Evolutionary conservation across 192 early-diverging fungal genomes (phyloP).

Genomic region (Geosiphon pyriformis): DNA sequence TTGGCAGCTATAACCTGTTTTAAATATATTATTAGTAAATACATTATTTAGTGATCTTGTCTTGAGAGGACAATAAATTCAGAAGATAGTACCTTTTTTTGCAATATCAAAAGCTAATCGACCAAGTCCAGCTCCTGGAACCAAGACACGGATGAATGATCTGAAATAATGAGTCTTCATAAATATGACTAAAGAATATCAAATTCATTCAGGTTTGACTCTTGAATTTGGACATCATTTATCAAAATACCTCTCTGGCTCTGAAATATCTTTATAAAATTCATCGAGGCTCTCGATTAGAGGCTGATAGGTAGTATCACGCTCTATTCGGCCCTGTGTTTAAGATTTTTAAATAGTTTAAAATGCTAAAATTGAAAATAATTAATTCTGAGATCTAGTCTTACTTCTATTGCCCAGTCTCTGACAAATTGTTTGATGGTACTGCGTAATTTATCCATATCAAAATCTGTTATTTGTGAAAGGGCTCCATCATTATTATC

Average conservation of each 20-base stretch:
- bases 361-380: neutral
- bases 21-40: neutral
- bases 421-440: slow-evolving; percentile 92
- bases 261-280: slow-evolving; percentile 46
- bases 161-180: slow-evolving; percentile 37
- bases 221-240: no score
- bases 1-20: slow-evolving; percentile 65
- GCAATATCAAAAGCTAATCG: slow-evolving; percentile 89
- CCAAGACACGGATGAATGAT: slow-evolving; percentile 65
- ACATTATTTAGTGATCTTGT: neutral
- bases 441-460: slow-evolving; percentile 86
- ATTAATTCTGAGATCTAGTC: no score
- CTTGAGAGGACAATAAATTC: neutral
- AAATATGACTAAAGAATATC: slow-evolving; percentile 17
- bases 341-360: neutral
- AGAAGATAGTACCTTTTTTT: slow-evolving; percentile 38
- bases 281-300: slow-evolving; percentile 67
- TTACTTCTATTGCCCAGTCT: slow-evolving; percentile 86
- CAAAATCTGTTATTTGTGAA: slow-evolving; percentile 48
- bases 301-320: slow-evolving; percentile 74
- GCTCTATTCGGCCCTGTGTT: slow-evolving; percentile 67
- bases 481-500: slow-evolving; percentile 27
- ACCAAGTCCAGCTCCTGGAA: slow-evolving; percentile 96
- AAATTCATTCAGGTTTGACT: neutral
- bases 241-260: slow-evolving; percentile 50